Evolutionary conservation across 1,139 yeast species (phyloP).

Genomic region (Magnusiomyces fungicola): DNA sequence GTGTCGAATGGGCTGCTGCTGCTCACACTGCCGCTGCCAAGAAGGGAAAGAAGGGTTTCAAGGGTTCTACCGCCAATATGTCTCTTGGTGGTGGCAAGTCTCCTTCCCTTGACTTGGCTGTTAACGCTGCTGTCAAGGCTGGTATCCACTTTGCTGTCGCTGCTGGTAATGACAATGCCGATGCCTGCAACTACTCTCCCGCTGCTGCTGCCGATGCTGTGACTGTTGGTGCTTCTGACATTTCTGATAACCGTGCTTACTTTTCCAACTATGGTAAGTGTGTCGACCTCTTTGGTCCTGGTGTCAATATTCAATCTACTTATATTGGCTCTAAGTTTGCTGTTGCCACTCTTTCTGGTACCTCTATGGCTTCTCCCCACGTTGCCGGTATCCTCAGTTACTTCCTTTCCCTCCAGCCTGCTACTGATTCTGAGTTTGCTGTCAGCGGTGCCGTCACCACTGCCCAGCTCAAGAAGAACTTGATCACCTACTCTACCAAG

Average conservation of each 20-base stretch:
- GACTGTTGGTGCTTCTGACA: conserved; percentile 53
- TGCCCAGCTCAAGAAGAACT: conserved; percentile 78
- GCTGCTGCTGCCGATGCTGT: conserved; percentile 52
- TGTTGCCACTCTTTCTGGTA: conserved; percentile 90
- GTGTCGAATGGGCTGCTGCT: conserved; percentile 39
- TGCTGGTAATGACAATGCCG: conserved; percentile 60
- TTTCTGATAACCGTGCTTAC: conserved; percentile 46
- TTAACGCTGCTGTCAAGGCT: conserved; percentile 51
- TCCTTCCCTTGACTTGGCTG: conserved; percentile 45
- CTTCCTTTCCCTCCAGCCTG: conserved; percentile 88
- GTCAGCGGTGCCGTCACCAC: conserved; percentile 62
- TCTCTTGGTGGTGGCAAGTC: conserved; percentile 58
- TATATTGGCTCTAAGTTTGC: conserved; percentile 81
- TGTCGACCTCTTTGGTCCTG: conserved; percentile 60
- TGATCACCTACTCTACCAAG: conserved; percentile 72
- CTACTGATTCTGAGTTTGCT: conserved; percentile 64
- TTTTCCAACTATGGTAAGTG: conserved; percentile 62
- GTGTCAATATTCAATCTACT: conserved; percentile 43
- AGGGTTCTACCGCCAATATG: conserved; percentile 54
- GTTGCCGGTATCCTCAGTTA: conserved; percentile 81
- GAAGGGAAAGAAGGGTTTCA: conserved; percentile 42
- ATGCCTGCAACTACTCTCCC: conserved; percentile 57
- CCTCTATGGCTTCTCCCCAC: conserved; percentile 99
- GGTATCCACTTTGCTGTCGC: conserved; percentile 60
- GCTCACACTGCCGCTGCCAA: conserved; percentile 33